These are phyloP conservation scores for Fragilariopsis cylindrus DNA, from an alignment of 108 stramenopile genomes.

Conservation along the genomic window DNA sequence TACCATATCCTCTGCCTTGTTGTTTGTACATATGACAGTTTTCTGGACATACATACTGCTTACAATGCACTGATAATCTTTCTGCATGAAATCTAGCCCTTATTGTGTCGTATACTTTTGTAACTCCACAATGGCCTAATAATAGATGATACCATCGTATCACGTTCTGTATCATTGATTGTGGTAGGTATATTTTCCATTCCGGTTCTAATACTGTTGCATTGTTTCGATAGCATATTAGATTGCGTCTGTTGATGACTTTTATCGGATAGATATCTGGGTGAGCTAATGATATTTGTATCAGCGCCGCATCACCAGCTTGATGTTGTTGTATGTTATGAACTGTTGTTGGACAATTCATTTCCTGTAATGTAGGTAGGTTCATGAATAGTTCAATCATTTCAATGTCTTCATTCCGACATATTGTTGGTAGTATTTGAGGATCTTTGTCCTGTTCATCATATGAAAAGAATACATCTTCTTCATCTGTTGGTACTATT, in stretches of 20 bases:
- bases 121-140: slow-evolving; percentile 16
- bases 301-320: slow-evolving; percentile 20
- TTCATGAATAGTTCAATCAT: slow-evolving; percentile 20
- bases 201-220: background rate
- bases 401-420: slow-evolving; percentile 2
- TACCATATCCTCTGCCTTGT: background rate
- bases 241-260: background rate
- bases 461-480: background rate
- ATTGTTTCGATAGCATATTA: background rate
- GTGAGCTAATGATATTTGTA: too few relatives aligned
- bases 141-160: slow-evolving; percentile 5
- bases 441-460: background rate
- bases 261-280: slow-evolving; percentile 17
- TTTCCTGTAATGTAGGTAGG: slow-evolving; percentile 9
- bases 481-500: background rate
- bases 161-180: background rate
- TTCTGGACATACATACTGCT: slow-evolving; percentile 1
- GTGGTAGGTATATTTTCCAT: slow-evolving; percentile 26
- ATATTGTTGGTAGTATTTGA: background rate
- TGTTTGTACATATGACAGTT: slow-evolving; percentile 14
- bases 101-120: slow-evolving; percentile 13
- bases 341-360: slow-evolving; percentile 15
- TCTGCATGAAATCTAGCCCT: slow-evolving; percentile 4
- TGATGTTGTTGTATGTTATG: slow-evolving; percentile 9
- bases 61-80: background rate